A percentile compares a stretch with the other conserved stretches of the same genome.
Evolutionary conservation across 306 rosid species (phyloP).

Genomic region (Trifolium repens): DNA sequence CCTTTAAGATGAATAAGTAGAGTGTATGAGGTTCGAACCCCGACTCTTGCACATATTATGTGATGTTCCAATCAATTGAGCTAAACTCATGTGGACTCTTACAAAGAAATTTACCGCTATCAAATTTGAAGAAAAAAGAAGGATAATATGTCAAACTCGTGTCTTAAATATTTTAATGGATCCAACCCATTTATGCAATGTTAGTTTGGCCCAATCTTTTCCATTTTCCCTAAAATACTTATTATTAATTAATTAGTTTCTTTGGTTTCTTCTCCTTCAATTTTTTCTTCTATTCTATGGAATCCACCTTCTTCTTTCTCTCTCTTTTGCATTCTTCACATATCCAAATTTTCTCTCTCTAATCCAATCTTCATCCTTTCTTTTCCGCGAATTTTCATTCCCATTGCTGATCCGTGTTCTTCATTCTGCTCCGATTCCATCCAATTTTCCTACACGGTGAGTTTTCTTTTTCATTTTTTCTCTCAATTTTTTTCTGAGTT

Average conservation of each 20-base stretch:
- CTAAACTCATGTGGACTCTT: too few species aligned
- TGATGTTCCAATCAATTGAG: too few species aligned
- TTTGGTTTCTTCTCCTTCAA: slow-evolving; percentile 13
- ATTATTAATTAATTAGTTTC: background rate
- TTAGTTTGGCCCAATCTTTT: background rate
- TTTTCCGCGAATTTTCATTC: slow-evolving; percentile 40
- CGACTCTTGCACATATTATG: too few species aligned
- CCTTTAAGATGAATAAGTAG: too few species aligned
- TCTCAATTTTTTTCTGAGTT: background rate
- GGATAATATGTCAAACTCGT: too few species aligned
- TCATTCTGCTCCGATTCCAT: slow-evolving; percentile 38
- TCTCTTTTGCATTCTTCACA: background rate
- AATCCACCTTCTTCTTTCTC: background rate
- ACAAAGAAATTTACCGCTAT: too few species aligned
- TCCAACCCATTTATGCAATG: background rate
- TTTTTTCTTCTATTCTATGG: background rate
- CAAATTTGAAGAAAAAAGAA: too few species aligned
- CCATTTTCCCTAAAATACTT: too few species aligned
- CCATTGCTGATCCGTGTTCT: slow-evolving; percentile 61
- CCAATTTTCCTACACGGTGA: slow-evolving; percentile 51
- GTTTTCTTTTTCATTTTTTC: slow-evolving; percentile 35
- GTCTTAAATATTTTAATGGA: background rate
- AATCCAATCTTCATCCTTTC: slow-evolving; percentile 36
- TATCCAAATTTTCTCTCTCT: slow-evolving; percentile 47
- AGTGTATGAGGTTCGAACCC: too few species aligned